Base-by-base conservation (phyloP, 1,284 basidiomycete species). In the Athelia sp. region DNA sequence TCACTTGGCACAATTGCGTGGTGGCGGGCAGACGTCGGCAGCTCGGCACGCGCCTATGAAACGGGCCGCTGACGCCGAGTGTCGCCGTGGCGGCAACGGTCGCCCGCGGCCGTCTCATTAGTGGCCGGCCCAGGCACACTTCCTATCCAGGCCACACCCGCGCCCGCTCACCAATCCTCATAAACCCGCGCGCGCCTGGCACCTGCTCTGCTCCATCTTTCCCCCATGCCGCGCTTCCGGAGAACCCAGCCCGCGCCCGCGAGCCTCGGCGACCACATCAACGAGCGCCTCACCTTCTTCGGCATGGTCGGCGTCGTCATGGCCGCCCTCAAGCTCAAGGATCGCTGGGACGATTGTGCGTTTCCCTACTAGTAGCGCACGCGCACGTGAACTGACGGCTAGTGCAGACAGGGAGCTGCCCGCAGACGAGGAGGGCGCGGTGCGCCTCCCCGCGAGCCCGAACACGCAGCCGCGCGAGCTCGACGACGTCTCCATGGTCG, bases 301-400 rank as follows among this genome's bases (percentile, higher is more conserved):
- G 69, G 65, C 1, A 67, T 72, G 66, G 66, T 80, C 14, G 71
- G 67, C 35, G 67, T 56, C 32, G 70, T 73, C 3, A 78, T 76
- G 75, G 59, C 69, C 4, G 68, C 71, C 4, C 62, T 81, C 48
- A 77, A 76, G 58, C 54, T 78, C 23, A 80, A 77, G 60, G 70
- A 76, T 47, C 61, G 65, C 35, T 70, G 64, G 57, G 73, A 78
- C 50, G 68, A 75, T 40, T 79, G 78, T 76, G 54, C 57, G 74
- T 68, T 8, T 29, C n/a, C n/a, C n/a, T n/a, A n/a, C n/a, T n/a
- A n/a, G n/a, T n/a, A n/a, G n/a, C n/a, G n/a, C n/a, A n/a, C n/a
- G n/a, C n/a, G n/a, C n/a, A n/a, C n/a, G n/a, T n/a, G n/a, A n/a
- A n/a, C 19, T 15, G 14, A 46, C 18, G 17, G 15, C 3, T 29